phyloP scores from a whole-genome alignment of 1,139 yeast genomes.

The Debaryomyces nepalensis region DNA sequence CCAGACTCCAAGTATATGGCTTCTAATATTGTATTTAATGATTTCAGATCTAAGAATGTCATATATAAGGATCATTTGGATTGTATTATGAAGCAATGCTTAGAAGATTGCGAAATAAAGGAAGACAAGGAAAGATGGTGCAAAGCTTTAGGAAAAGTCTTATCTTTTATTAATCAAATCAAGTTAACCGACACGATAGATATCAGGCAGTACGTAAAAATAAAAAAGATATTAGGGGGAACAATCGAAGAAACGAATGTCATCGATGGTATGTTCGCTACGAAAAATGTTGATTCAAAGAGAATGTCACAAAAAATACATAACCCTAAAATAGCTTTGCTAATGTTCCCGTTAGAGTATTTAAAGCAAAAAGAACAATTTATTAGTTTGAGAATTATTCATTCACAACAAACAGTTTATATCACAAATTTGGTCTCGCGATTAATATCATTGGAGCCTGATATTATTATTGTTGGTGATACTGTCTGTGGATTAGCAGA shows the following conservation, averaged over 20 bases:
- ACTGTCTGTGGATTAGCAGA: constrained; percentile 85
- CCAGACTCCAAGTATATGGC: background rate
- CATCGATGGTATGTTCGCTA: constrained; percentile 81
- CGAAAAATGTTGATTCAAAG: constrained; percentile 83
- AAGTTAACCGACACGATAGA: constrained; percentile 74
- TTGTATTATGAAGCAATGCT: constrained; percentile 62
- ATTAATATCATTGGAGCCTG: constrained; percentile 77
- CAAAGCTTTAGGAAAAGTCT: constrained; percentile 28
- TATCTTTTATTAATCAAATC: constrained; percentile 33
- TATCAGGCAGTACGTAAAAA: constrained; percentile 82
- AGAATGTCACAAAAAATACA: constrained; percentile 68
- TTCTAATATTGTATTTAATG: background rate
- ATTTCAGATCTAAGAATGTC: constrained; percentile 15
- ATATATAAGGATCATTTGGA: constrained; percentile 33
- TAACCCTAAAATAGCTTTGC: constrained; percentile 76
- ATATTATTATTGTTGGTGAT: constrained; percentile 77
- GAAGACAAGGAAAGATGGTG: constrained; percentile 51
- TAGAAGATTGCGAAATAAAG: constrained; percentile 57
- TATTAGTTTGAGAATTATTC: constrained; percentile 79
- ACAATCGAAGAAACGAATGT: constrained; percentile 59
- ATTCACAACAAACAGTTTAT: constrained; percentile 88
- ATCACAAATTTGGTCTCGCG: constrained; percentile 81
- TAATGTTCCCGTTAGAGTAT: constrained; percentile 91
- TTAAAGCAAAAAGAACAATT: constrained; percentile 73
- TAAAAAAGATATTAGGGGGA: constrained; percentile 85